phyloP scores from a whole-genome alignment of 2,329 filamentous ascomycete species.

The Arachnopeziza araneosa region DNA sequence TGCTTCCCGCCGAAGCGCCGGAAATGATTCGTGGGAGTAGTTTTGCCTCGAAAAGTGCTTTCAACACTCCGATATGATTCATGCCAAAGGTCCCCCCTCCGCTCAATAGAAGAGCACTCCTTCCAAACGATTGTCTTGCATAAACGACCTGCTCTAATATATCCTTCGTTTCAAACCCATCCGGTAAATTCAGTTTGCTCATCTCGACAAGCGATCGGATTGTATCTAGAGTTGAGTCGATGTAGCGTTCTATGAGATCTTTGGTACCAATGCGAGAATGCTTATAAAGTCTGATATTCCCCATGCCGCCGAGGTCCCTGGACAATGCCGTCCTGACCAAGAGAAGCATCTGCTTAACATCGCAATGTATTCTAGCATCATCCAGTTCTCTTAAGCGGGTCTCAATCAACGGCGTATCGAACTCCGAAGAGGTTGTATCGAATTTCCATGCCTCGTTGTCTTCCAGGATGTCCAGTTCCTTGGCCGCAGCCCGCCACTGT shows the following conservation, averaged over 20 bases:
- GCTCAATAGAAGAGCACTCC: conserved; percentile 60
- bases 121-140: conserved; percentile 58
- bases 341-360: conserved; percentile 73
- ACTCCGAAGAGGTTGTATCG: conserved; percentile 45
- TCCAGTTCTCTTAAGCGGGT: conserved; percentile 68
- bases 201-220: conserved; percentile 66
- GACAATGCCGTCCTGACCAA: conserved; percentile 75
- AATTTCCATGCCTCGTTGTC: conserved; percentile 78
- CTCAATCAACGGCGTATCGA: conserved; percentile 63
- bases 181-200: conserved; percentile 41
- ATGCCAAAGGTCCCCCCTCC: conserved; percentile 68
- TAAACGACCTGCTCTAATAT: conserved; percentile 55
- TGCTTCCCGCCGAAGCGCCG: conserved; percentile 64
- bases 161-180: conserved; percentile 47
- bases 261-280: conserved; percentile 86
- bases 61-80: conserved; percentile 66
- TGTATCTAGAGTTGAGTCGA: conserved; percentile 70
- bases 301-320: conserved; percentile 81
- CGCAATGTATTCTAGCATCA: conserved; percentile 63
- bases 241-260: conserved; percentile 78
- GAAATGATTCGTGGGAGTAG: conserved; percentile 64
- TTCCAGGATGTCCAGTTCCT: conserved; percentile 72
- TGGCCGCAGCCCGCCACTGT: conserved; percentile 72
- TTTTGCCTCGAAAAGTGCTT: conserved; percentile 56
- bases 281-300: conserved; percentile 73